These are phyloP conservation scores for Alternaria ethzedia DNA, from an alignment of 2,329 filamentous ascomycete genomes.

Conservation along the genomic window DNA sequence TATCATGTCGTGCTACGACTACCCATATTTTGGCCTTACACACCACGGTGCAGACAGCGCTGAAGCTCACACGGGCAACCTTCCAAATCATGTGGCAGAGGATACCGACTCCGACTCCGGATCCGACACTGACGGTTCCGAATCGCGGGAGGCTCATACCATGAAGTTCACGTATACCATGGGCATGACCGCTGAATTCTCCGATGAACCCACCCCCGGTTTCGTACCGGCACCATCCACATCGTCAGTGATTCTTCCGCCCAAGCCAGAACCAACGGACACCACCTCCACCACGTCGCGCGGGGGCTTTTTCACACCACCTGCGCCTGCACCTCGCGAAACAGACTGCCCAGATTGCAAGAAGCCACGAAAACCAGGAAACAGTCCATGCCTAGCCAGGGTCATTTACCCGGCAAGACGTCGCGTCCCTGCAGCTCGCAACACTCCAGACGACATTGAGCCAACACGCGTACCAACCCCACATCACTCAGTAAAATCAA, in stretches of 20 bases:
- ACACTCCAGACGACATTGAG: neutral
- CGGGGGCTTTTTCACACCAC: neutral
- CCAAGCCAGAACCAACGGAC: neutral
- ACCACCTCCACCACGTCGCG: neutral
- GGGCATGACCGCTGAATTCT: neutral
- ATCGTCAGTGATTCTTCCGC: neutral
- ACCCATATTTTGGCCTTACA: neutral
- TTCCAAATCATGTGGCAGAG: neutral
- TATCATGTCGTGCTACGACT: conserved; percentile 20
- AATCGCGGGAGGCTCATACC: neutral
- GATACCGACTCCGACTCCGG: neutral
- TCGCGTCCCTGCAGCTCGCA: neutral
- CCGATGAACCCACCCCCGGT: neutral
- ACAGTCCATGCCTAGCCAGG: conserved; percentile 9
- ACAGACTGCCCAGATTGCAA: neutral
- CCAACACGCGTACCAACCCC: neutral
- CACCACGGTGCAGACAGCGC: neutral
- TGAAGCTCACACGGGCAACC: neutral
- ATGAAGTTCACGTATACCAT: neutral
- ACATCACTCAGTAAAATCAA: neutral
- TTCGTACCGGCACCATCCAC: neutral
- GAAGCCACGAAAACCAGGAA: neutral
- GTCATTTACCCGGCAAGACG: conserved; percentile 6
- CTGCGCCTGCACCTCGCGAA: neutral
- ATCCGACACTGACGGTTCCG: neutral